Evolutionary conservation across 768 basidiomycete species (phyloP), one percentile per base, ranked within the genome.

Genomic region (Boletus sp.): DNA sequence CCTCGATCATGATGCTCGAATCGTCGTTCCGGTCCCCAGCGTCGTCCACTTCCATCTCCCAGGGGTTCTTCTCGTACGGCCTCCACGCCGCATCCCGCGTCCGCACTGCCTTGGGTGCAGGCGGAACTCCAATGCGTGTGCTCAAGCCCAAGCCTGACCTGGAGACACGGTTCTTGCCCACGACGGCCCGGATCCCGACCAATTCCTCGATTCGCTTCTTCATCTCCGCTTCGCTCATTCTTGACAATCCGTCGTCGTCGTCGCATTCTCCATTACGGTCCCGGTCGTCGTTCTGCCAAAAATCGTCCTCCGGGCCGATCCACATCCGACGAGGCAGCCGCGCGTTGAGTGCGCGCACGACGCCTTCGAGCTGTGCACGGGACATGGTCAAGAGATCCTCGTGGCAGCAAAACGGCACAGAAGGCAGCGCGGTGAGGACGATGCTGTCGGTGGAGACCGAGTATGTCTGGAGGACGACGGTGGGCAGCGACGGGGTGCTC

Each of bases 391-490:
- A 64, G 41, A 89, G 77, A 61, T 90, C 87, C 57, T 87, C 85
- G 65, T 90, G 86, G 69, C 86, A 88, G 71, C 85, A 86, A 72
- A 89, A 90, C 0, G 87, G 87, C 10, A 80, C 73, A 24, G 68
- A 70, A 41, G 78, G 73, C 12, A 90, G 76, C 7, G 86, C 77
- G 0, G 84, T 88, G 67, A 89, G 82, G 39, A 89, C 76, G 41
- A 89, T 73, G 8, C 81, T 83, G 60, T 84, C 80, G 2, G 79
- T 71, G 15, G 69, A 64, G 56, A 64, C 50, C 30, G 80, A 78
- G 55, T 85, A 82, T 55, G 82, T 81, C 64, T 88, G 85, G 12
- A 90, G 72, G 1, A 86, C 83, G 40, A 88, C 71, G 52, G 80
- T 73, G 4, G 77, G 72, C 9, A 61, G 58, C 15, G 56, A 29